These are phyloP conservation scores for Friedmanniomyces endolithicus DNA, from an alignment of 495 filamentous ascomycete species.

Conservation along the genomic window DNA sequence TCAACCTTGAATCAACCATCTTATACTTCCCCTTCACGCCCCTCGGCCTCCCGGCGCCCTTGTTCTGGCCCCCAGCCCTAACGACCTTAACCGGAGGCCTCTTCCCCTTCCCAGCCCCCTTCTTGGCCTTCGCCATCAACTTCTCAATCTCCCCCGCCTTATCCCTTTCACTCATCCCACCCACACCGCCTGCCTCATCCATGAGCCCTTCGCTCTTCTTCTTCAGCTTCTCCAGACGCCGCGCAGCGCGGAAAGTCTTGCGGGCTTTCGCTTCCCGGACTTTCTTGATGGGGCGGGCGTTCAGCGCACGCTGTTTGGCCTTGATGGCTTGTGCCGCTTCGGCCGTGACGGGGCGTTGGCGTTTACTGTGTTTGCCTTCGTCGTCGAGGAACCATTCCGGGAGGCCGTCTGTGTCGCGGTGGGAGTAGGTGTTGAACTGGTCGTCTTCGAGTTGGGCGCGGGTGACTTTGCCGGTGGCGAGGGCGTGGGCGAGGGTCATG, in stretches of 20 bases:
- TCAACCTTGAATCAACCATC: conserved; percentile 94
- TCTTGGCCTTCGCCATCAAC: conserved; percentile 65
- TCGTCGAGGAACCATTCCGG: conserved; percentile 98
- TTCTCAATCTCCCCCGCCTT: conserved; percentile 76
- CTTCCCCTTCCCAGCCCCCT: conserved; percentile 54
- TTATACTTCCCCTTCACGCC: conserved; percentile 97
- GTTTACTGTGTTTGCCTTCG: conserved; percentile 69
- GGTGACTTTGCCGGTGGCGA: conserved; percentile 74
- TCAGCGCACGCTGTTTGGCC: conserved; percentile 85
- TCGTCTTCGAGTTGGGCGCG: conserved; percentile 72
- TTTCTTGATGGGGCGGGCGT: conserved; percentile 98
- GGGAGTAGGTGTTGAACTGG: conserved; percentile 79
- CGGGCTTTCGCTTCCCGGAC: conserved; percentile 88
- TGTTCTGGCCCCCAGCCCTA: conserved; percentile 74
- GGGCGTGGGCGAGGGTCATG: conserved; percentile 91
- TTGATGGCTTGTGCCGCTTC: conserved; percentile 87
- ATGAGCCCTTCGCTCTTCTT: conserved; percentile 84
- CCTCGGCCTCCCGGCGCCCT: conserved; percentile 65
- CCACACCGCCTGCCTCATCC: conserved; percentile 53
- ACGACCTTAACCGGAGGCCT: conserved; percentile 77
- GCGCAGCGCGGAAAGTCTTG: conserved; percentile 91
- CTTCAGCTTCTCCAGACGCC: conserved; percentile 78
- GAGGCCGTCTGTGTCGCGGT: conserved; percentile 83
- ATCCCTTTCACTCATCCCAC: conserved; percentile 74
- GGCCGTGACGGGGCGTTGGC: conserved; percentile 75